Evolutionary conservation across 2,329 filamentous ascomycete species (phyloP).

Genomic region (Trichophyton simii): DNA sequence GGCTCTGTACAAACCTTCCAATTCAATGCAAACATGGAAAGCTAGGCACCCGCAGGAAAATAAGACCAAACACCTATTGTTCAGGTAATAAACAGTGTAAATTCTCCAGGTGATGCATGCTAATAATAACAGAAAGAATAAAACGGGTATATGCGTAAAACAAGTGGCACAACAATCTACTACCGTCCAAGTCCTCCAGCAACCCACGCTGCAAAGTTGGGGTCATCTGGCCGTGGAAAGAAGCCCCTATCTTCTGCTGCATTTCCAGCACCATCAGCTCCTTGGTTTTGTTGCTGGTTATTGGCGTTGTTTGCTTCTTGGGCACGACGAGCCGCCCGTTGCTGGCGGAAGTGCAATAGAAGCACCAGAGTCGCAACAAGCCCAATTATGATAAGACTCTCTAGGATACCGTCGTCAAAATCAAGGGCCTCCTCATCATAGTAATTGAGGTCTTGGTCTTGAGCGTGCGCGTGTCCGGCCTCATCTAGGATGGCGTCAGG

Average conservation of each 20-base stretch:
- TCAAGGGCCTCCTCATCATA: constrained; percentile 50
- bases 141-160: constrained; percentile 4
- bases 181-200: constrained; percentile 51
- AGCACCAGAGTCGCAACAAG: constrained; percentile 62
- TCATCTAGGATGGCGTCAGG: constrained; percentile 31
- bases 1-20: constrained; percentile 14
- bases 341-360: constrained; percentile 69
- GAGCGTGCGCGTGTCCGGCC: constrained; percentile 20
- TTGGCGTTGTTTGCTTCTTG: constrained; percentile 8
- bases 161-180: not conserved
- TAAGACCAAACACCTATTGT: not conserved
- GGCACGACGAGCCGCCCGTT: constrained; percentile 45
- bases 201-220: constrained; percentile 55
- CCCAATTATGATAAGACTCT: constrained; percentile 71
- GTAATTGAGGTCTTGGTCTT: constrained; percentile 38
- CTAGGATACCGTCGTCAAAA: constrained; percentile 66
- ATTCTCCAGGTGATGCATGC: constrained; percentile 3
- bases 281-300: constrained; percentile 7
- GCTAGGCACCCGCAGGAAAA: not conserved
- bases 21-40: not conserved
- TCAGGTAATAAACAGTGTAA: not conserved
- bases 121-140: not conserved
- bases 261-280: not conserved
- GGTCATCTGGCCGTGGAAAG: constrained; percentile 55
- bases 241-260: constrained; percentile 39